Base-by-base conservation (phyloP, 192 early-diverging fungal species). In the Borealophlyctis nickersoniae region DNA sequence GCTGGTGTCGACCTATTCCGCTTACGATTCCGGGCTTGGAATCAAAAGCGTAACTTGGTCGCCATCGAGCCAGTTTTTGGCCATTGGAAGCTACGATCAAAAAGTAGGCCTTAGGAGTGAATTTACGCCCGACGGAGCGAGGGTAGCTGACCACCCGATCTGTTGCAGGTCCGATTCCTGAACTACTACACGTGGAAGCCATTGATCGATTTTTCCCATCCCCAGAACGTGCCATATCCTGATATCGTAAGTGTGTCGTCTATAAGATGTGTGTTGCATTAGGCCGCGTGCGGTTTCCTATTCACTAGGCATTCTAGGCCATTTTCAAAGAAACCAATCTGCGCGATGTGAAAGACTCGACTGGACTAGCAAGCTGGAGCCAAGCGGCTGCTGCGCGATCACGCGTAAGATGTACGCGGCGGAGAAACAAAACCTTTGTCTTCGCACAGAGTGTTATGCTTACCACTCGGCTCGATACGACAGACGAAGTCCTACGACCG, bases 51-150 rank as follows among this genome's bases (percentile, higher is more conserved):
- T 85, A 0, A 58, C 58, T 2, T 95, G 93, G 93, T 86, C 86
- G 32, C 91, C 89, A 16, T 78, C 78, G 0, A 75, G 77, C 31
- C 88, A 94, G 62, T 80, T 93, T 45, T 54, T 95, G 16, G 93
- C 91, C 3, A 56, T 95, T 34, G 90, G 89, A n/a, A 86, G 89
- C 61, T 95, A 87, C 67, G 93, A 95, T 67, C 81, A 90, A 71
- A 88, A 89, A 76, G 90, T 91, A 53, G 33, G 14, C 16, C 11
- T 27, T 9, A 48, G n/a, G 9, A n/a, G 45, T 13, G 45, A 24
- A 45, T 51, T n/a, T 49, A 34, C 60, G 9, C 9, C 19, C 7
- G 19, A 45, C 19, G 19, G 39, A 13, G 39, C 19, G 39, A 7
- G 19, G 19, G 19, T 45, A 13, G 39, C 19, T 45, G 5, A 53